Base-by-base conservation (phyloP, 148 eudicot species). In the Rhododendron williamsianum region DNA sequence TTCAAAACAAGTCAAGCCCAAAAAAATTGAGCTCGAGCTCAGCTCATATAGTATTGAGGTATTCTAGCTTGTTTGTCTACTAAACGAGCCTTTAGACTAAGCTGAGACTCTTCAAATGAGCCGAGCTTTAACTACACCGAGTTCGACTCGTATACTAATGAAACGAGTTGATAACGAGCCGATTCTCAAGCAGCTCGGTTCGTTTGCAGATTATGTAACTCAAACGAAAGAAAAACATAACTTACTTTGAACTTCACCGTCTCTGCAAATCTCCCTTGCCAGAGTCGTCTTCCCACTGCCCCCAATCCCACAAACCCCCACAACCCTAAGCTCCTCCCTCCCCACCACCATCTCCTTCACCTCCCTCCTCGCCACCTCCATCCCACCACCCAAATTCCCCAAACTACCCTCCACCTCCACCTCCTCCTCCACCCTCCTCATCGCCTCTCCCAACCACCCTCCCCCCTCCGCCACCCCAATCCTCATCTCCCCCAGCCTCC, bases 221-320 rank as follows among this genome's bases (percentile, higher is more conserved):
- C 19, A 4, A 18, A 1, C 6, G 7, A 19, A 4, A 10, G 4
- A 3, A 8, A 35, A 54, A 43, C 1, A 30, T 19, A 86, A 46
- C 94, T 89, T 89, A 96, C 98, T 87, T 81, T 82, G 85, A 69
- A 96, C 83, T 82, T 92, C 88, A 82, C 88, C 90, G 89, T 96
- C 98, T 85, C 77, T 91, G 86, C 88, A 94, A 88, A 94, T 85
- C 77, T 94, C 91, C 78, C 84, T 88, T 83, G 95, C 95, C 83
- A 96, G 86, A 83, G 98, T 96, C 25, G 98, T 96, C 85, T 96
- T 96, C 11, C 98, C 98, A 90, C 94, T 94, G 3, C 98, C 98
- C 16, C 96, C 98, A 85, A 94, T 93, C 83, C 98, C 98, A 90
- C 86, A 89, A 85, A 96, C 88, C 41, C 96, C 98, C 78, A 92